These are phyloP conservation scores for Trametes coccinea DNA, from an alignment of 768 basidiomycete species.

Conservation along the genomic window DNA sequence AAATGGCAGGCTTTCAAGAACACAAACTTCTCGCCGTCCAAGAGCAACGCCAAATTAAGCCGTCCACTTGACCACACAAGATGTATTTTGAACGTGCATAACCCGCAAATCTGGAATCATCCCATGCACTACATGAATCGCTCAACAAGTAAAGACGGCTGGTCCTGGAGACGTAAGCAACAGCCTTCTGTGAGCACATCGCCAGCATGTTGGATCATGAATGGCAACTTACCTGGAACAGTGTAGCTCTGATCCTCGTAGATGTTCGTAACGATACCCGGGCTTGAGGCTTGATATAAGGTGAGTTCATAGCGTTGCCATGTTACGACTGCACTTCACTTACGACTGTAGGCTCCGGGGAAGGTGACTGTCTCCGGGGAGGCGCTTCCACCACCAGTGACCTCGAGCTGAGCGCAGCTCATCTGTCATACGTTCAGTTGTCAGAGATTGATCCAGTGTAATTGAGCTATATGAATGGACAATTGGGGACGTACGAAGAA, in stretches of 20 bases:
- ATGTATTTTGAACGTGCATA: too few relatives aligned
- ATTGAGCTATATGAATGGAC: not conserved
- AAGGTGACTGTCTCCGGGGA: constrained; percentile 35
- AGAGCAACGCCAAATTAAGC: not conserved
- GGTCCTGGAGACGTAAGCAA: not conserved
- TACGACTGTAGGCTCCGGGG: constrained; percentile 39
- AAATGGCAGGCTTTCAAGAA: constrained; percentile 7
- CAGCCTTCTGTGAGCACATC: not conserved
- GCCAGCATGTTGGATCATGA: not conserved
- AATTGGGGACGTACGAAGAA: constrained; percentile 41
- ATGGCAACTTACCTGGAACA: constrained; percentile 26
- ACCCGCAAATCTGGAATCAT: too few relatives aligned
- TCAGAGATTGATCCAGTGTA: not conserved
- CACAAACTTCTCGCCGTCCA: not conserved
- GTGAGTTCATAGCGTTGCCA: not conserved
- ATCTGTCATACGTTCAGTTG: constrained; percentile 20
- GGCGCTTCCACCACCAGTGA: constrained; percentile 35
- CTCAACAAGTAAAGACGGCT: constrained; percentile 17
- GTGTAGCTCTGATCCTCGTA: constrained; percentile 31
- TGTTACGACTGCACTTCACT: not conserved
- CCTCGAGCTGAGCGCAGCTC: constrained; percentile 40
- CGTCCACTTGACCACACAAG: too few relatives aligned
- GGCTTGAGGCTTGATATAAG: constrained; percentile 28
- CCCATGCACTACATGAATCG: not conserved
- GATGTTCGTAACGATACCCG: constrained; percentile 37